phyloP scores from a whole-genome alignment of 768 basidiomycete species.

The Zangia roseola region DNA sequence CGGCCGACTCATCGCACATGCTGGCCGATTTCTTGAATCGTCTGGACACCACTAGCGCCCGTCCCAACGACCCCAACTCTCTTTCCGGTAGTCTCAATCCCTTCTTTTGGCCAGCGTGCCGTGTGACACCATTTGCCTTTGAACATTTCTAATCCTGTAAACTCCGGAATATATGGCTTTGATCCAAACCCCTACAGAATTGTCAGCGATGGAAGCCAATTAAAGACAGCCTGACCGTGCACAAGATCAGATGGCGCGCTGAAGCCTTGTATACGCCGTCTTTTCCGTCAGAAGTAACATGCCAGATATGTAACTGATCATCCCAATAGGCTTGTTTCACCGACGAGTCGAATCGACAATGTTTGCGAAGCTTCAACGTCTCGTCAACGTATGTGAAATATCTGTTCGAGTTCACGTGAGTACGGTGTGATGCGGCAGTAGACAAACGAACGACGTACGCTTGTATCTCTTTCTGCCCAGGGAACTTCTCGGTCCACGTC shows the following conservation, averaged over 20 bases:
- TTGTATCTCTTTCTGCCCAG: constrained; percentile 9
- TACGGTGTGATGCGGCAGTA: too few species aligned
- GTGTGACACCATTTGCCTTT: constrained; percentile 6
- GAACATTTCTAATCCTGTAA: constrained; percentile 5
- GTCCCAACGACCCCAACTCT: constrained; percentile 10
- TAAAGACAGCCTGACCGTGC: not conserved
- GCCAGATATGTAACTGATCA: constrained; percentile 4
- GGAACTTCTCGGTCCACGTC: constrained; percentile 13
- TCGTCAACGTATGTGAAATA: constrained; percentile 11
- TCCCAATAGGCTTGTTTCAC: constrained; percentile 13
- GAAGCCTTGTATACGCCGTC: constrained; percentile 1
- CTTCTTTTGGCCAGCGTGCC: constrained; percentile 6
- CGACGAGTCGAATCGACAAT: constrained; percentile 11
- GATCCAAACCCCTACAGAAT: constrained; percentile 3
- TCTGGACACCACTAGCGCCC: constrained; percentile 7
- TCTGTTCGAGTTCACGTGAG: not conserved
- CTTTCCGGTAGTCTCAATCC: constrained; percentile 5
- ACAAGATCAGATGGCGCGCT: constrained; percentile 3
- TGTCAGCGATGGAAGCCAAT: not conserved
- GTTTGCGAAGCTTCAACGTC: constrained; percentile 8
- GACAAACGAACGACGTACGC: not conserved
- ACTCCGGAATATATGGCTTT: constrained; percentile 7
- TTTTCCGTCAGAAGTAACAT: constrained; percentile 5
- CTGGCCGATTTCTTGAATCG: constrained; percentile 4
- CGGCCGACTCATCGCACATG: not conserved